Conservation (phyloP, 768 basidiomycete genomes). For the Lactifluus hygrophoroides region DNA sequence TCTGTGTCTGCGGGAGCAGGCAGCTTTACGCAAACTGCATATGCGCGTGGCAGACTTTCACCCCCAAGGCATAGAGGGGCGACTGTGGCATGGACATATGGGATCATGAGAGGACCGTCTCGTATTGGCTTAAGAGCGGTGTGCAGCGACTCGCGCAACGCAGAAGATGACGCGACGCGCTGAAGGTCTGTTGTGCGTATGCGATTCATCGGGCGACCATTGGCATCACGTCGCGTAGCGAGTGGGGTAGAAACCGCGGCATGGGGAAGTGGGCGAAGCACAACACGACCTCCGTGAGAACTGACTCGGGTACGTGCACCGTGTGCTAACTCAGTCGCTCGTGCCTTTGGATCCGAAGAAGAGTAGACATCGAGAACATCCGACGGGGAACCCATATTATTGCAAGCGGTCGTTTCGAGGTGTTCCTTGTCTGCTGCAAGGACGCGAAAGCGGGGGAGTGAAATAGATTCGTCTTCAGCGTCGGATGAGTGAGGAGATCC, state of each 20-base stretch:
- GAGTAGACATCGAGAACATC: conserved; percentile 55
- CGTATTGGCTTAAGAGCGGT: conserved; percentile 33
- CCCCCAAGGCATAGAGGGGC: conserved; percentile 37
- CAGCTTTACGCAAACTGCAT: conserved; percentile 51
- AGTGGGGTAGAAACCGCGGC: conserved; percentile 13
- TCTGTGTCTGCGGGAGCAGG: conserved; percentile 50
- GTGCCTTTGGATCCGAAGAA: conserved; percentile 50
- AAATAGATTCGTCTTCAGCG: conserved; percentile 28
- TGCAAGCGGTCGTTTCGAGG: conserved; percentile 48
- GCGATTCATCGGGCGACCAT: conserved; percentile 21
- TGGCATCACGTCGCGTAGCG: conserved; percentile 15
- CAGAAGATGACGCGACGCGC: conserved; percentile 21
- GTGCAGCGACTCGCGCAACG: conserved; percentile 23
- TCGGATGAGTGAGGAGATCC: conserved; percentile 20
- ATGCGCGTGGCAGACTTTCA: conserved; percentile 33
- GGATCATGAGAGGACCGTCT: conserved; percentile 54
- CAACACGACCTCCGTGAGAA: conserved; percentile 53
- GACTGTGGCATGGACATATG: conserved; percentile 45
- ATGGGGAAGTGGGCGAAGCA: conserved; percentile 35
- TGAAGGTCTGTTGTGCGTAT: conserved; percentile 21
- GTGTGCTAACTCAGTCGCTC: conserved; percentile 54
- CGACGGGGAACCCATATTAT: conserved; percentile 38
- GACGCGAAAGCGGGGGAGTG: conserved; percentile 61
- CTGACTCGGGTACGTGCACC: conserved; percentile 52
- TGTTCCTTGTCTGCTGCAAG: conserved; percentile 58